Evolutionary conservation across 176 grass and related monocot species (phyloP).

Genomic region (Puya raimondii): DNA sequence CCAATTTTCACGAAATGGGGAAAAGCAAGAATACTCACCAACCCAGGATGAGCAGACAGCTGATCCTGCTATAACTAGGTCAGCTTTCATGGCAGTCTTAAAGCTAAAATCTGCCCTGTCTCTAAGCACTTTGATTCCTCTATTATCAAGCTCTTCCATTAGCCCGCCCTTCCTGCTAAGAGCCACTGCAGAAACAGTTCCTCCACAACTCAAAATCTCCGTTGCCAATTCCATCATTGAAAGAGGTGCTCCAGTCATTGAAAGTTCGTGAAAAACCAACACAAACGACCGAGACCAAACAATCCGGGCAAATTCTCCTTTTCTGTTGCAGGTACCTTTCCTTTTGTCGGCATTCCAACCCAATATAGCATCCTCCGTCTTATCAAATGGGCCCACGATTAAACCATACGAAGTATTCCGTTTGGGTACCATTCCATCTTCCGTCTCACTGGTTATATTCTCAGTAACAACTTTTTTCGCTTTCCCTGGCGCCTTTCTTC

Average conservation of each 20-base stretch:
- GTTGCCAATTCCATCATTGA: slow-evolving; percentile 49
- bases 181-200: slow-evolving; percentile 26
- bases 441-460: slow-evolving; percentile 19
- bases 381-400: slow-evolving; percentile 40
- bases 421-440: slow-evolving; percentile 34
- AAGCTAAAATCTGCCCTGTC: slow-evolving; percentile 28
- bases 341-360: slow-evolving; percentile 36
- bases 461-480: slow-evolving; percentile 4
- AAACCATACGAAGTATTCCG: slow-evolving; percentile 44
- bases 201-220: slow-evolving; percentile 37
- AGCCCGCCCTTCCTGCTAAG: slow-evolving; percentile 38
- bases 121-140: slow-evolving; percentile 44
- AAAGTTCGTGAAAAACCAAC: slow-evolving; percentile 46
- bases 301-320: slow-evolving; percentile 26
- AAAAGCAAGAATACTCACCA: slow-evolving; percentile 16
- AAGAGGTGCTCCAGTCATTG: slow-evolving; percentile 43
- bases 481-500: slow-evolving; percentile 2
- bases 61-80: slow-evolving; percentile 41
- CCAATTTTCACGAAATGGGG: neutral
- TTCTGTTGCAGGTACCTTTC: slow-evolving; percentile 25
- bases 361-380: slow-evolving; percentile 31
- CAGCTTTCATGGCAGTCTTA: slow-evolving; percentile 33
- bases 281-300: slow-evolving; percentile 36
- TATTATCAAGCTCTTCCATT: slow-evolving; percentile 30
- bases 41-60: slow-evolving; percentile 52